Evolutionary conservation across 2,329 filamentous ascomycete species (phyloP).

Genomic region (Alternaria brassicicola): DNA sequence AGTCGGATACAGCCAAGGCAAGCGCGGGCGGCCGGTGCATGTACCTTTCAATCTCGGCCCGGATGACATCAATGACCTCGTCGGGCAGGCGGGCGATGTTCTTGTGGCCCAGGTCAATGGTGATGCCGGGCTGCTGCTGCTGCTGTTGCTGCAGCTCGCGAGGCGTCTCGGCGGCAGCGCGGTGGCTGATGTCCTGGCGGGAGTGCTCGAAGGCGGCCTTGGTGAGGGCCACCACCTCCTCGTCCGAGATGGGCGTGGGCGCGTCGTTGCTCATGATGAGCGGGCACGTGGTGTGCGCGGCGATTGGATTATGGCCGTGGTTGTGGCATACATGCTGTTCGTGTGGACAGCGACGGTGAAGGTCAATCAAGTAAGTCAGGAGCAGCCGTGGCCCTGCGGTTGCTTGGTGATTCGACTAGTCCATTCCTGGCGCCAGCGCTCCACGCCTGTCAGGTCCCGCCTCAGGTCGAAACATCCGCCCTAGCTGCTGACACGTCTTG

Average conservation of each 20-base stretch:
- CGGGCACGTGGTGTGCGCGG: slow-evolving; percentile 16
- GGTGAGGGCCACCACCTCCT: slow-evolving; percentile 69
- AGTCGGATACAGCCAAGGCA: not conserved
- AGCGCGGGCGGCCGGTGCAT: slow-evolving; percentile 4
- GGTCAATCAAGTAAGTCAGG: slow-evolving; percentile 16
- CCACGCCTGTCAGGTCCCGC: slow-evolving; percentile 13
- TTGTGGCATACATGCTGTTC: slow-evolving; percentile 17
- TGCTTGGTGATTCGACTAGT: slow-evolving; percentile 10
- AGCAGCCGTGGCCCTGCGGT: slow-evolving; percentile 6
- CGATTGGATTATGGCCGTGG: not conserved
- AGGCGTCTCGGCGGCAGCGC: slow-evolving; percentile 60
- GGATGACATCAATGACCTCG: slow-evolving; percentile 76
- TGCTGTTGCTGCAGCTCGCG: slow-evolving; percentile 63
- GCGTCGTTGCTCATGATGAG: slow-evolving; percentile 49
- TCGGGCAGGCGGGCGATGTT: slow-evolving; percentile 74
- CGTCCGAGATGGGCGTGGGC: slow-evolving; percentile 59
- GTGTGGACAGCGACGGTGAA: slow-evolving; percentile 8
- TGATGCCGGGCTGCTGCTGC: slow-evolving; percentile 72
- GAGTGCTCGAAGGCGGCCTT: slow-evolving; percentile 71
- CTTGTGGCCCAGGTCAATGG: slow-evolving; percentile 78
- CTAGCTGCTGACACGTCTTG: slow-evolving; percentile 13
- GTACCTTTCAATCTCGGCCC: slow-evolving; percentile 74
- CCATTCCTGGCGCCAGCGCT: slow-evolving; percentile 5
- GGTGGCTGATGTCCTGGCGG: slow-evolving; percentile 65
- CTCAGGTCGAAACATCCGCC: slow-evolving; percentile 19